These are phyloP conservation scores for Trematosphaeria pertusa DNA, from an alignment of 2,329 filamentous ascomycete species.

Conservation along the genomic window DNA sequence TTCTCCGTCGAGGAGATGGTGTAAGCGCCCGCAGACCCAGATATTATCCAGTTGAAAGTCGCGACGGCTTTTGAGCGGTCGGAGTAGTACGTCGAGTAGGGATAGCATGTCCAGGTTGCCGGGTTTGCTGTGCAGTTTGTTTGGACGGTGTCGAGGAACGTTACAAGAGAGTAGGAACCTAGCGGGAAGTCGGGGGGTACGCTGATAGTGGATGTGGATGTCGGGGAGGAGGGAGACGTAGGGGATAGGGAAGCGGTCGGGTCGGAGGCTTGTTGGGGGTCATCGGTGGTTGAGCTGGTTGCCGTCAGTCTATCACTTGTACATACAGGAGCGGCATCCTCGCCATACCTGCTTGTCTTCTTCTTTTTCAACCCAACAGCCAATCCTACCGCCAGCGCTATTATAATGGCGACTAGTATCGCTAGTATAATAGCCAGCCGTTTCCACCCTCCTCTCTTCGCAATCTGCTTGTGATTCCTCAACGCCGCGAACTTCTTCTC, in stretches of 20 bases:
- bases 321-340: too few species aligned
- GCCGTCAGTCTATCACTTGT: too few species aligned
- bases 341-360: conserved; percentile 29
- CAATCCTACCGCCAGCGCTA: conserved; percentile 48
- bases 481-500: conserved; percentile 42
- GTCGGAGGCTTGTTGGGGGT: conserved; percentile 10
- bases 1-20: conserved; percentile 65
- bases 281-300: conserved; percentile 6
- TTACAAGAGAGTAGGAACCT: conserved; percentile 68
- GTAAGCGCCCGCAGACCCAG: conserved; percentile 49
- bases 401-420: conserved; percentile 41
- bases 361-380: conserved; percentile 53
- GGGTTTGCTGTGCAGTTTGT: conserved; percentile 66
- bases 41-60: conserved; percentile 69
- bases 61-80: conserved; percentile 52
- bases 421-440: conserved; percentile 44
- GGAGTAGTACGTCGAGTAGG: conserved; percentile 59
- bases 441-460: conserved; percentile 49
- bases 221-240: conserved; percentile 17
- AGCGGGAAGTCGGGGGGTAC: conserved; percentile 60
- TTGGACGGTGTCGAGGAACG: conserved; percentile 61
- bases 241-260: conserved; percentile 13
- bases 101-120: conserved; percentile 68
- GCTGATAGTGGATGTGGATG: conserved; percentile 24
- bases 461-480: conserved; percentile 31